phyloP scores from a whole-genome alignment of 2,329 filamentous ascomycete genomes.

The Calonectria hawksworthii region DNA sequence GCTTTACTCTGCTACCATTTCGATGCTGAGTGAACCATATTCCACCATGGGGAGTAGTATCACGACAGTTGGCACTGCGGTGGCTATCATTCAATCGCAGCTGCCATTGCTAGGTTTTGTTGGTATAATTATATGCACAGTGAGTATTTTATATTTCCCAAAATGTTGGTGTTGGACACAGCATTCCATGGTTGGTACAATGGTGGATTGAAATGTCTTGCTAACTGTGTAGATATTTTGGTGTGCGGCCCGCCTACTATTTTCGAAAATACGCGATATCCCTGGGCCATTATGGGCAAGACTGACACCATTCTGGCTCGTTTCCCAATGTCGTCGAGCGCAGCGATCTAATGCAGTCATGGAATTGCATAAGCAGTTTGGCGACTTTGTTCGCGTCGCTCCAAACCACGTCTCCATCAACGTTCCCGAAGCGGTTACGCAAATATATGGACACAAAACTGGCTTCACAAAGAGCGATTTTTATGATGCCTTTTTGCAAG shows the following conservation, averaged over 20 bases:
- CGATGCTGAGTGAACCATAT: background rate
- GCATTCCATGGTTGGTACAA: background rate
- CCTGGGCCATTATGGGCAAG: background rate
- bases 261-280: background rate
- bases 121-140: background rate
- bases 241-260: background rate
- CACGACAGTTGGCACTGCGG: no score
- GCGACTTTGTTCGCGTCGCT: background rate
- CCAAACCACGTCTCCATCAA: background rate
- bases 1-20: background rate
- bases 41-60: background rate
- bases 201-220: background rate
- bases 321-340: background rate
- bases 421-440: background rate
- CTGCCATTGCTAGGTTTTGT: background rate
- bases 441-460: conserved; percentile 3
- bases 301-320: background rate
- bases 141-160: background rate
- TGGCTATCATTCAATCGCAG: no score
- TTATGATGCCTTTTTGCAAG: background rate
- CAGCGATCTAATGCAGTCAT: background rate
- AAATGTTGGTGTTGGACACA: no score
- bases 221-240: background rate
- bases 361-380: background rate
- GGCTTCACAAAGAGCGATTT: background rate